Base-by-base conservation (phyloP, 2,329 filamentous ascomycete genomes). In the Pyricularia sp. region DNA sequence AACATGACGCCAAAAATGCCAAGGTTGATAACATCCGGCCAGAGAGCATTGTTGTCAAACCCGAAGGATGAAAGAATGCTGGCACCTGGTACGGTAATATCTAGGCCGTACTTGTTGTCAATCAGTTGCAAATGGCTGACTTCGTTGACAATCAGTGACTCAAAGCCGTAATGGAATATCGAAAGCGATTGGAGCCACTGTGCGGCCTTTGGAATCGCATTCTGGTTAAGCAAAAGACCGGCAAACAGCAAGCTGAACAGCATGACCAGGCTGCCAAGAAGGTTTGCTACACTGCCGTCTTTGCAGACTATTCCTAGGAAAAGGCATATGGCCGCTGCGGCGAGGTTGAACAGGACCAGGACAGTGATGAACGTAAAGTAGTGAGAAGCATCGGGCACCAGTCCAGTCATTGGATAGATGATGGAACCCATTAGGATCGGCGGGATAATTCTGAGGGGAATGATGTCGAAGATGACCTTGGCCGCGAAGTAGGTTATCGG, bases 81-180 rank as follows among this genome's bases (percentile, higher is more conserved):
- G 0, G 93, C 92, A 40, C 94, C 94, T 0, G 94, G 94, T 0
- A 99, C 92, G 64, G 94, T 93, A 68, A 99, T 99, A 72, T 97
- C 92, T 5, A 99, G 84, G 6, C 94, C 94, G 69, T 96, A 97
- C 76, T 97, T 96, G 75, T 94, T 88, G 74, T 99, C 94, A 57
- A 96, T 85, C 30, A 99, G 83, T 0, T 90, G 93, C 59, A 99
- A 81, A 71, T 91, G 91, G 30, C 91, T 87, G 61, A 97, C 96
- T 78, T 99, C 94, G 73, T 97, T 99, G 70, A 99, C 94, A 68
- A 97, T 96, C 16, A 99, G 83, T 1, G 91, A 90, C 79, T 99
- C 94, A 71, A 97, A 97, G 5, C 89, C 93, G 73, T 96, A 99
- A 74, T 99, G 94, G 83, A 99, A 99, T 68, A 99, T 99, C 1